Base-by-base conservation (phyloP, 441 rosid species). In the Aquilaria agallochum region DNA sequence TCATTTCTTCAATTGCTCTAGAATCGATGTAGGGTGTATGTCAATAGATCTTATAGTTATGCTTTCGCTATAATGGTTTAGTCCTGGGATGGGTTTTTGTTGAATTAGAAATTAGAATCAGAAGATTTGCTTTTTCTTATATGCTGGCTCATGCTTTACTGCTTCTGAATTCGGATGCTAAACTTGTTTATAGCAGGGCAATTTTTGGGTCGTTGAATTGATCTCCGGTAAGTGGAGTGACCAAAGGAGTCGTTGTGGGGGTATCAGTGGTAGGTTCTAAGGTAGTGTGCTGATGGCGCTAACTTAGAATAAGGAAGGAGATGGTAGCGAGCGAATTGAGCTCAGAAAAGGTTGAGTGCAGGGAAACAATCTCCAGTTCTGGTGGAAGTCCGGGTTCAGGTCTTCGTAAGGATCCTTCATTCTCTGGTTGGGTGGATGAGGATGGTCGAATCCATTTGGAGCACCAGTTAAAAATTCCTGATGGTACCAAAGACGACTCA, bases 361-460 rank as follows among this genome's bases (percentile, higher is more conserved):
- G 54, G 0, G 58, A 15, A 53, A 48, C 49, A 31, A 55, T 15
- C 53, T 62, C 48, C 64, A 64, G 44, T 62, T 65, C 55, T 47
- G 58, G 70, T 69, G 69, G 48, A 56, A 74, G 40, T 66, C 71
- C 53, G 59, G 68, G 36, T 60, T 65, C 61, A 7, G 63, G 68
- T 55, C 66, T 74, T 49, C 73, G 20, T 34, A 66, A 72, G 62
- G 82, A 78, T 31, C 74, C 76, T 11, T 83, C 80, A 10, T 83
- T 80, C 76, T 78, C 78, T 9, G 51, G 67, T 64, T 76, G 80
- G 81, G 64, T 72, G 30, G 58, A 54, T 62, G 77, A 76, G 52
- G 72, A 75, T 50, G 68, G 57, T 11, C n/a, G 58, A 53, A 66
- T 69, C 59, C 64, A 49, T 71, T 56, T 58, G 69, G 72, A 62